Percentiles rank a stretch among this genome's conserved stretches.
These are phyloP conservation scores for Penicillium paxilli DNA, from an alignment of 495 filamentous ascomycete genomes.

Conservation along the genomic window DNA sequence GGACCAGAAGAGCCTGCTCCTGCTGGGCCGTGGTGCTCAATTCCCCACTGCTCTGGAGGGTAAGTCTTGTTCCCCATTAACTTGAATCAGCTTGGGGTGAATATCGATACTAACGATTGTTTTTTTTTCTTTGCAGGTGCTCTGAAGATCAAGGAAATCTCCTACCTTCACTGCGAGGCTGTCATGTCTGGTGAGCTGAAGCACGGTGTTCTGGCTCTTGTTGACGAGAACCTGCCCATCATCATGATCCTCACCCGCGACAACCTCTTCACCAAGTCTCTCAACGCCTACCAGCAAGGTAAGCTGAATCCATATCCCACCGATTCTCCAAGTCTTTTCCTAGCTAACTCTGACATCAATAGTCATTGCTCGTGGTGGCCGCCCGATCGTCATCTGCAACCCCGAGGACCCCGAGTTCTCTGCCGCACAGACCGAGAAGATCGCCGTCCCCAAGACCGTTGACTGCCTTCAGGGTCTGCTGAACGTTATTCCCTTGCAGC, in stretches of 20 bases:
- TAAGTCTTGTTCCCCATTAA: too few species aligned
- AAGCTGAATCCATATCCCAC: constrained; percentile 34
- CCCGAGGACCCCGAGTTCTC: constrained; percentile 85
- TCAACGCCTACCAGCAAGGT: constrained; percentile 99
- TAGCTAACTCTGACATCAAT: constrained; percentile 1
- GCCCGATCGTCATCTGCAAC: constrained; percentile 99
- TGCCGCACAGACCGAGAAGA: constrained; percentile 84
- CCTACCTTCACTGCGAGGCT: constrained; percentile 98
- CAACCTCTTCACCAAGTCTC: constrained; percentile 90
- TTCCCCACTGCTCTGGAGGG: constrained; percentile 97
- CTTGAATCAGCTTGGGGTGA: too few species aligned
- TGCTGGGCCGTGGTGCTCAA: constrained; percentile 91
- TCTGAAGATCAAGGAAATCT: constrained; percentile 99
- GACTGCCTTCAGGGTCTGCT: constrained; percentile 94
- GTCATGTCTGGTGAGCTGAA: constrained; percentile 99
- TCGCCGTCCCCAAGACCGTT: constrained; percentile 93
- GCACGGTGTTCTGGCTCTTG: constrained; percentile 94
- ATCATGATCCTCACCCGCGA: constrained; percentile 99
- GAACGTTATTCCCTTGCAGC: constrained; percentile 95
- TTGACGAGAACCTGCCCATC: constrained; percentile 97
- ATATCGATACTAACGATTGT: constrained; percentile 1
- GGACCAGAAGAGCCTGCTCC: constrained; percentile 92
- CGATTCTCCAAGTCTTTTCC: neutral
- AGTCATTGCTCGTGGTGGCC: constrained; percentile 92
- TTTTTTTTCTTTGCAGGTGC: constrained; percentile 56